Conservation (phyloP, 495 filamentous ascomycete genomes). For the Pseudevernia furfuracea region DNA sequence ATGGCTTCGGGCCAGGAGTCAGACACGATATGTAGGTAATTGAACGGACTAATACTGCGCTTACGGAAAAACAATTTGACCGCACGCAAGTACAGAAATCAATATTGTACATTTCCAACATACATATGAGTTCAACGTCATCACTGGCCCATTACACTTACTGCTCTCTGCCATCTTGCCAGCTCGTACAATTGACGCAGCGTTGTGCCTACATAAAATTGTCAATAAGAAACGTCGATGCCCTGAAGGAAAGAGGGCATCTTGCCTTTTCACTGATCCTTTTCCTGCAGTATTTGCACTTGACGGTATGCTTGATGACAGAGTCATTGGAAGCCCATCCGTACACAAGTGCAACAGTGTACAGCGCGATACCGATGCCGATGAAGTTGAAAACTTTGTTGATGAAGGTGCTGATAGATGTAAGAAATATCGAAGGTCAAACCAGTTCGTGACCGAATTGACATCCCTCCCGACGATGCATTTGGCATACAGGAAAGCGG, state of each 20-base stretch:
- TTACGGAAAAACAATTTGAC: not conserved
- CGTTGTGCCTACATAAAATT: constrained; percentile 43
- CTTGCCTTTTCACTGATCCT: constrained; percentile 56
- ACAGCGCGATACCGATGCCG: constrained; percentile 58
- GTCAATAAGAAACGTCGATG: constrained; percentile 3
- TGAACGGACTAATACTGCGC: not conserved
- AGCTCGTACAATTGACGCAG: constrained; percentile 67
- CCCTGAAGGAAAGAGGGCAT: not conserved
- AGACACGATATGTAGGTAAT: not conserved
- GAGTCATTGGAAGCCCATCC: constrained; percentile 52
- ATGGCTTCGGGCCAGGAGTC: not conserved
- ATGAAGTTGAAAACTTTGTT: constrained; percentile 60
- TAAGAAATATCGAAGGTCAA: not conserved
- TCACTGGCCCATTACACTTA: not conserved
- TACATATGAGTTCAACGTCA: not conserved
- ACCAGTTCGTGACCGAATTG: not conserved
- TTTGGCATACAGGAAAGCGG: no score
- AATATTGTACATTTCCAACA: not conserved
- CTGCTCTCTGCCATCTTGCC: constrained; percentile 71
- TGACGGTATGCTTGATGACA: constrained; percentile 62
- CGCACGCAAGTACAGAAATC: not conserved
- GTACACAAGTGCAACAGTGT: constrained; percentile 58
- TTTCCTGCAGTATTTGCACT: constrained; percentile 67
- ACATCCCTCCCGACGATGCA: not conserved
- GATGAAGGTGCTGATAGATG: constrained; percentile 49